These are phyloP conservation scores for Penstemon newberryi DNA, from an alignment of 257 asterid species.

Conservation along the genomic window DNA sequence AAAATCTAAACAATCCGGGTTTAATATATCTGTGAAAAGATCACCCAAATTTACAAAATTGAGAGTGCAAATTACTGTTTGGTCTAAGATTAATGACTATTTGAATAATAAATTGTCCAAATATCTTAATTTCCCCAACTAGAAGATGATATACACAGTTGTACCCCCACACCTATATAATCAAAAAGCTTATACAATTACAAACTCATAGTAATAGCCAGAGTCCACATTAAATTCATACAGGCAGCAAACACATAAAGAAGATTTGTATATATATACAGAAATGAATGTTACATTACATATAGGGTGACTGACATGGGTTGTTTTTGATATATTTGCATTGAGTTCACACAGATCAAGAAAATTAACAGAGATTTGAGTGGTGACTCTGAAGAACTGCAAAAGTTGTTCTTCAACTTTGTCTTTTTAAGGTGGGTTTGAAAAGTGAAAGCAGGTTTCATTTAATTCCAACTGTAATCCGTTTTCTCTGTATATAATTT, in stretches of 20 bases:
- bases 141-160: slow-evolving; percentile 20
- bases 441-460: background rate
- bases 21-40: background rate
- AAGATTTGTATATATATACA: background rate
- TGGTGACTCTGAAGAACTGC: slow-evolving; percentile 18
- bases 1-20: no score
- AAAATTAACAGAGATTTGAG: slow-evolving; percentile 34
- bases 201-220: slow-evolving; percentile 25
- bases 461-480: slow-evolving; percentile 30
- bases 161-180: background rate
- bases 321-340: slow-evolving; percentile 22
- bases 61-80: no score
- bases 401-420: slow-evolving; percentile 29
- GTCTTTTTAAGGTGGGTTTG: slow-evolving; percentile 30
- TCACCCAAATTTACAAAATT: background rate
- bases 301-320: slow-evolving; percentile 28
- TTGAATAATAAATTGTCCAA: background rate
- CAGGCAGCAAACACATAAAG: background rate
- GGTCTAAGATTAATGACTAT: background rate
- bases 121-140: slow-evolving; percentile 1
- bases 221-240: background rate
- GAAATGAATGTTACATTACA: slow-evolving; percentile 20
- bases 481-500: background rate
- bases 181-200: background rate
- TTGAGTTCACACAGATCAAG: slow-evolving; percentile 48